Conservation (phyloP, 352 stramenopile genomes). For the Phytophthora syringae region DNA sequence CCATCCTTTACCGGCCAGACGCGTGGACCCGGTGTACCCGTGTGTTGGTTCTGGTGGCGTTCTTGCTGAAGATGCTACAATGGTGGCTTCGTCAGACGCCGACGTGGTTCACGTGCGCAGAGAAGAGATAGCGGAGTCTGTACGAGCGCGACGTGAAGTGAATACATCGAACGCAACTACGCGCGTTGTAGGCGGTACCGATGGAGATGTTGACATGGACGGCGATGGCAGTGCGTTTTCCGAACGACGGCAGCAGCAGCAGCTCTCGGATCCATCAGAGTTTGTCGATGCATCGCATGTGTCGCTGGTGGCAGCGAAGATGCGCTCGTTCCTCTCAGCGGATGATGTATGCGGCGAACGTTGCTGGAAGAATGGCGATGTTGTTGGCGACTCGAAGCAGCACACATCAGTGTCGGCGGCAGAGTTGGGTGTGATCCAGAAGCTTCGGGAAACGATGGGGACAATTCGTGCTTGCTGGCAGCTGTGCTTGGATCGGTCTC, state of each 20-base stretch:
- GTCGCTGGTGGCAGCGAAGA: conserved; percentile 45
- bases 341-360: conserved; percentile 34
- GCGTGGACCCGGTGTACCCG: conserved; percentile 63
- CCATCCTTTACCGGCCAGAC: conserved; percentile 69
- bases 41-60: conserved; percentile 10
- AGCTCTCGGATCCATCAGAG: conserved; percentile 45
- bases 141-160: no score
- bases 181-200: no score
- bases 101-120: conserved; percentile 16
- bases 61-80: background rate
- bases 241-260: conserved; percentile 1
- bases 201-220: conserved; percentile 1
- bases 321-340: conserved; percentile 45
- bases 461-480: conserved; percentile 73
- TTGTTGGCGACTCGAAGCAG: background rate
- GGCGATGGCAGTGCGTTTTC: background rate
- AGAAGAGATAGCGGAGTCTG: background rate
- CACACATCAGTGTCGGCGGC: conserved; percentile 14
- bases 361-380: conserved; percentile 51
- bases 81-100: conserved; percentile 7
- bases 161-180: no score
- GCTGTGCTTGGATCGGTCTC: conserved; percentile 49
- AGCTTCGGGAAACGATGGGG: conserved; percentile 61
- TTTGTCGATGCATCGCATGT: conserved; percentile 61
- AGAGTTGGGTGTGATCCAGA: conserved; percentile 60